Percentiles rank a stretch among this genome's conserved stretches.
Conservation (phyloP, 1,284 basidiomycete genomes). For the Heliocybe sulcata region DNA sequence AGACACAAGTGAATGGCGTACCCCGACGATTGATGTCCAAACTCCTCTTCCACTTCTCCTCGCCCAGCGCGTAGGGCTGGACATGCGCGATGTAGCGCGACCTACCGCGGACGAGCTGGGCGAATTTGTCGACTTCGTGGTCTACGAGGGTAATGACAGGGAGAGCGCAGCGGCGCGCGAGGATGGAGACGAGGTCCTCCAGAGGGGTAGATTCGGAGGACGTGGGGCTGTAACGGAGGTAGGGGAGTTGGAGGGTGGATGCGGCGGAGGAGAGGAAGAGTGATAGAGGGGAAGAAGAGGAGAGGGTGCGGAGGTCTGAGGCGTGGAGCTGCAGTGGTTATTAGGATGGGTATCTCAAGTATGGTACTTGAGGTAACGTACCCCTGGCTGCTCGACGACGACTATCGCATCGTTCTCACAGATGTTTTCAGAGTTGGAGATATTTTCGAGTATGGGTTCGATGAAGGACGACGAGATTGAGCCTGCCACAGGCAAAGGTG, state of each 20-base stretch:
- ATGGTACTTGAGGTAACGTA: conserved; percentile 24
- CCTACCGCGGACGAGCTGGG: conserved; percentile 25
- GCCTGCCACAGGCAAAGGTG: conserved; percentile 25
- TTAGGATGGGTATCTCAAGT: conserved; percentile 1
- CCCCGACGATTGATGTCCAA: not conserved
- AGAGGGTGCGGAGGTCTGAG: conserved; percentile 57
- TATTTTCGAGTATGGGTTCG: conserved; percentile 29
- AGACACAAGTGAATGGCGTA: not conserved
- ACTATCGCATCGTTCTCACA: conserved; percentile 61
- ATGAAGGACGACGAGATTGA: conserved; percentile 22
- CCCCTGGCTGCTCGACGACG: conserved; percentile 61
- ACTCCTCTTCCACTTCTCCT: not conserved
- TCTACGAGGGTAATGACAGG: conserved; percentile 30
- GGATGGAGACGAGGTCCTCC: conserved; percentile 28
- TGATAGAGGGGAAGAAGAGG: conserved; percentile 41
- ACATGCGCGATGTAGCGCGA: conserved; percentile 25
- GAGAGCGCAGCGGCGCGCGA: conserved; percentile 49
- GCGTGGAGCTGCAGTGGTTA: conserved; percentile 46
- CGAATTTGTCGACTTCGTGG: conserved; percentile 12
- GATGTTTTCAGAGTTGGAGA: conserved; percentile 38
- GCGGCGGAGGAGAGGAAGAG: conserved; percentile 37
- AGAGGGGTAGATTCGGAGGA: conserved; percentile 16
- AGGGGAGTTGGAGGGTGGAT: conserved; percentile 54
- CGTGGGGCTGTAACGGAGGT: conserved; percentile 35
- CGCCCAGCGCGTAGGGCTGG: conserved; percentile 38